A percentile compares a stretch with the other conserved stretches of the same genome.
Evolutionary conservation across 1,284 basidiomycete genomes (phyloP).

Genomic region (Papiliotrema nemorosa): DNA sequence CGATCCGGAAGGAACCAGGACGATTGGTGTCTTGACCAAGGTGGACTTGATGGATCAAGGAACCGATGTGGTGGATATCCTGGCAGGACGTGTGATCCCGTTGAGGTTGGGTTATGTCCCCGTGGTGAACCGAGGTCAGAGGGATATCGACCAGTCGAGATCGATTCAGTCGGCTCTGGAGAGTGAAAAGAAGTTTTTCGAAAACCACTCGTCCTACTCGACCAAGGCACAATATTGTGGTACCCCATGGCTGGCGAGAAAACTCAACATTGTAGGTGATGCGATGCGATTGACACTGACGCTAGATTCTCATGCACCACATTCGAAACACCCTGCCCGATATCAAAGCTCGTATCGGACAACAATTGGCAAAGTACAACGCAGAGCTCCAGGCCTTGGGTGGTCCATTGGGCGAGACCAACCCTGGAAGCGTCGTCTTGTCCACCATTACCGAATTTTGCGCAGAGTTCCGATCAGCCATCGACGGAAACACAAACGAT

Average conservation of each 20-base stretch:
- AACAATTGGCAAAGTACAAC: constrained; percentile 82
- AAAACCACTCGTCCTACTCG: constrained; percentile 87
- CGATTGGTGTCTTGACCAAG: constrained; percentile 97
- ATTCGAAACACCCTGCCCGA: constrained; percentile 94
- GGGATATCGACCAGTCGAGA: constrained; percentile 88
- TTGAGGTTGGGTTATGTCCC: constrained; percentile 94
- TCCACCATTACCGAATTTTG: constrained; percentile 97
- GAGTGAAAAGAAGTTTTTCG: constrained; percentile 86
- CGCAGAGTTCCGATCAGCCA: constrained; percentile 89
- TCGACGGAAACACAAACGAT: constrained; percentile 96
- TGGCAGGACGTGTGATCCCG: constrained; percentile 91
- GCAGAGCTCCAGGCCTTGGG: constrained; percentile 81
- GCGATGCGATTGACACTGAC: constrained; percentile 2
- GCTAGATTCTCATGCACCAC: constrained; percentile 93
- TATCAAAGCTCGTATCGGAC: constrained; percentile 87
- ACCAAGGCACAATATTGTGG: constrained; percentile 94
- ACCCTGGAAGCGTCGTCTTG: constrained; percentile 82
- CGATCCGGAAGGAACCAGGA: constrained; percentile 89
- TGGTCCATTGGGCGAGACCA: constrained; percentile 77
- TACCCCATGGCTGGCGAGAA: constrained; percentile 93
- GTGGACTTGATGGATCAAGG: constrained; percentile 97
- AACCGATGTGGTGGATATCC: constrained; percentile 96
- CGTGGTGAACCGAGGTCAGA: constrained; percentile 93
- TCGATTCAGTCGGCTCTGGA: constrained; percentile 81
- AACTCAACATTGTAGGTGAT: constrained; percentile 79